These are phyloP conservation scores for Penicillium maclennaniae DNA, from an alignment of 495 filamentous ascomycete genomes.

Conservation along the genomic window DNA sequence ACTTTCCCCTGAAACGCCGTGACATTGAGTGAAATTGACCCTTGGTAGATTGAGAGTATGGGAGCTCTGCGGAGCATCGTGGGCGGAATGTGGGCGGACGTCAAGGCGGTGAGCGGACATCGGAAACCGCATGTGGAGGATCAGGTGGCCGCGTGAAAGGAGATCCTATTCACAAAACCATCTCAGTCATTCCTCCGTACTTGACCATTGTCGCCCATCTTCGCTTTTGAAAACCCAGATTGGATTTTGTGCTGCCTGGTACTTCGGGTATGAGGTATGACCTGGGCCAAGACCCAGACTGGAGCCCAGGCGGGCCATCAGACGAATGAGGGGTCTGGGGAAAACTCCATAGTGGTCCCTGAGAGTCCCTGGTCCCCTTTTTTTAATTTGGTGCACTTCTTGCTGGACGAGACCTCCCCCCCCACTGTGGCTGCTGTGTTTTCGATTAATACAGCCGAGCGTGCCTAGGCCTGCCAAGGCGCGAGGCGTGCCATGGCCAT, in stretches of 20 bases:
- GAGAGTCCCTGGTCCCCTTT: no score
- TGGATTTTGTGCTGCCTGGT: background rate
- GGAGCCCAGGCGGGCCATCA: background rate
- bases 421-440: background rate
- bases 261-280: background rate
- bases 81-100: slow-evolving; percentile 21
- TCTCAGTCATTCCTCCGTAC: no score
- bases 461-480: no score
- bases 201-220: background rate
- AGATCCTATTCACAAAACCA: background rate
- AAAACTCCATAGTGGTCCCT: background rate
- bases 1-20: background rate
- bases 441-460: background rate
- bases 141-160: background rate
- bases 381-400: no score
- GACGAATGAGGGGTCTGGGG: background rate
- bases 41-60: slow-evolving; percentile 30
- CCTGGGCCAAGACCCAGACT: background rate
- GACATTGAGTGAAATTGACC: background rate
- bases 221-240: background rate
- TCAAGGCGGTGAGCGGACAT: slow-evolving; percentile 12
- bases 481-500: background rate
- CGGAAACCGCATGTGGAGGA: background rate
- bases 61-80: slow-evolving; percentile 26
- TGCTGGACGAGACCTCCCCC: background rate